Evolutionary conservation across 176 grass and related monocot species (phyloP).

Genomic region (Typha latifolia): DNA sequence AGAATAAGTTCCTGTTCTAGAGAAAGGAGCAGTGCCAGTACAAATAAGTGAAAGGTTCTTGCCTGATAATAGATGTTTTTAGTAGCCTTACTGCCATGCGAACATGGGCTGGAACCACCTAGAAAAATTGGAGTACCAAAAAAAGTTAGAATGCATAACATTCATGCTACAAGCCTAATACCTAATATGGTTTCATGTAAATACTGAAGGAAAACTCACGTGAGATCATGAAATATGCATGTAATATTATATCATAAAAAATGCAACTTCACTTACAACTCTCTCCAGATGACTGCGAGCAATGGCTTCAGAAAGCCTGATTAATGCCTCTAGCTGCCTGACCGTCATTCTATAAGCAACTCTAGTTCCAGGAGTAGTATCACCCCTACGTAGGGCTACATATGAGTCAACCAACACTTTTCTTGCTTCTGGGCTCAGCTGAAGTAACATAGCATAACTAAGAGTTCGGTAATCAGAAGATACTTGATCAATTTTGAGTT

Average conservation of each 20-base stretch:
- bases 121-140: slow-evolving; percentile 14
- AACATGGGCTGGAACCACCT: slow-evolving; percentile 88
- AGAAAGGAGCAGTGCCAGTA: background rate
- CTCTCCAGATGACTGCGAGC: slow-evolving; percentile 82
- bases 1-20: background rate
- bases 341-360: slow-evolving; percentile 99
- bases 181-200: background rate
- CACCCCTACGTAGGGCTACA: slow-evolving; percentile 72
- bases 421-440: slow-evolving; percentile 85
- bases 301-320: slow-evolving; percentile 95
- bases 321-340: slow-evolving; percentile 89
- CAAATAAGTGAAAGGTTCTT: background rate
- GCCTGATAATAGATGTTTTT: slow-evolving; percentile 98
- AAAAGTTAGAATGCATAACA: slow-evolving; percentile 11
- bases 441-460: slow-evolving; percentile 28
- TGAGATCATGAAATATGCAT: background rate
- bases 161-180: background rate
- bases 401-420: slow-evolving; percentile 83
- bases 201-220: background rate
- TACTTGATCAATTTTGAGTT: background rate
- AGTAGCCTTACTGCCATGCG: slow-evolving; percentile 85
- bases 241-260: too few relatives aligned
- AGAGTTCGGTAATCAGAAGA: slow-evolving; percentile 12
- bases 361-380: slow-evolving; percentile 86
- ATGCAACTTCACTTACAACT: slow-evolving; percentile 46